Conservation (phyloP, 768 basidiomycete genomes). For the Amanita phalloides region DNA sequence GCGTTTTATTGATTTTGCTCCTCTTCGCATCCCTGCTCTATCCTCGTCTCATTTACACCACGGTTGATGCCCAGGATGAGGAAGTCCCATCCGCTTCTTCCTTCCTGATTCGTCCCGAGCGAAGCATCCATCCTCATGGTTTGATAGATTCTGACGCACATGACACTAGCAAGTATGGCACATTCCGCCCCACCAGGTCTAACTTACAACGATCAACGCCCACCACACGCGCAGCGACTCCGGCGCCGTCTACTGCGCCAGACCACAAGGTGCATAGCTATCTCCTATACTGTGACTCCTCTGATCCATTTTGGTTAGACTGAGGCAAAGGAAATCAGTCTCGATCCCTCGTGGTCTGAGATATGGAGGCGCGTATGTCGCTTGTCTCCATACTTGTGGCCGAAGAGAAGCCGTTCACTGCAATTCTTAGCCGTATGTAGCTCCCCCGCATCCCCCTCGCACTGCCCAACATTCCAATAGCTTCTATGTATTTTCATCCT, state of each 20-base stretch:
- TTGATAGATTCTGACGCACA: slow-evolving; percentile 30
- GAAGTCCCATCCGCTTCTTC: slow-evolving; percentile 35
- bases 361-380: slow-evolving; percentile 52
- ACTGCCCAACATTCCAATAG: slow-evolving; percentile 21
- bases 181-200: slow-evolving; percentile 48
- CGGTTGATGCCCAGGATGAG: slow-evolving; percentile 32
- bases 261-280: slow-evolving; percentile 25
- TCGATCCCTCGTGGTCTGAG: slow-evolving; percentile 66
- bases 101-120: slow-evolving; percentile 44
- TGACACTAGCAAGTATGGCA: slow-evolving; percentile 61
- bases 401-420: slow-evolving; percentile 49
- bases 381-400: slow-evolving; percentile 80
- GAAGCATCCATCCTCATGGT: slow-evolving; percentile 28
- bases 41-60: slow-evolving; percentile 56
- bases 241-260: slow-evolving; percentile 28
- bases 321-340: slow-evolving; percentile 36
- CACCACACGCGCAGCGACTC: slow-evolving; percentile 42
- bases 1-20: slow-evolving; percentile 50
- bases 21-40: slow-evolving; percentile 50
- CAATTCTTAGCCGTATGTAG: slow-evolving; percentile 57
- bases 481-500: slow-evolving; percentile 60
- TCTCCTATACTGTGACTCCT: neutral
- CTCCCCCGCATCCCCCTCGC: neutral
- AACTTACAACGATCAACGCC: slow-evolving; percentile 40
- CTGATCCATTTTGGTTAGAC: slow-evolving; percentile 15